Base-by-base conservation (phyloP, 345 rosid species). In the Citrus maxima region DNA sequence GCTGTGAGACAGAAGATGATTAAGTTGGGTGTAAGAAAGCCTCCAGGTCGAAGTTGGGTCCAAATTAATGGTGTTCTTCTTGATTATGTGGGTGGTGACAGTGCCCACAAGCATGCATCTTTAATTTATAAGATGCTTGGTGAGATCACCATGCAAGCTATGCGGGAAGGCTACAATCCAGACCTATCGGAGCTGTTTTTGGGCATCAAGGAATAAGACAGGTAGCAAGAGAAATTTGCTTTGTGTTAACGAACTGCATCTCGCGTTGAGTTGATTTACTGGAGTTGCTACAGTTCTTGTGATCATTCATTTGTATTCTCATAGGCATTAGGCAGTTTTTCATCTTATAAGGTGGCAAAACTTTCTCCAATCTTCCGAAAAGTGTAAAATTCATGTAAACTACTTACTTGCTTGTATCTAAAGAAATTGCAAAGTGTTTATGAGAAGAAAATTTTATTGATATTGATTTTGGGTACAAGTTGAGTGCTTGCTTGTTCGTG, bases 31-130 rank as follows among this genome's bases (percentile, higher is more conserved):
- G 74, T 64, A 35, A 75, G 70, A 34, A 85, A 85, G 80, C 83
- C 87, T 8, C 80, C 80, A 2, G 87, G 84, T 28, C 83, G 70
- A 62, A 85, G 86, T 59, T 82, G 82, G 84, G 80, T 88, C 51
- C 87, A 84, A 74, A 75, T 81, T 62, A 49, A 84, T 65, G 86
- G 84, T 37, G 81, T 42, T 58, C 19, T 80, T 73, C 80, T 70
- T 76, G 81, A 82, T 80, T 82, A 81, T 54, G 40, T 58, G 38
- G 83, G 77, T 4, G 81, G 77, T 22, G 84, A 80, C 66, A 30
- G 7, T 62, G 51, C 42, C 38, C 49, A 40, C 49, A 81, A 77
- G 72, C 81, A 73, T 28, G 22, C 86, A 2, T 72, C 77, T 74
- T 73, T 69, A 27, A 85, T 81, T 56, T 80, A 82, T 18, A 80